Percentiles rank a stretch among this genome's conserved stretches.
Conservation (phyloP, 768 basidiomycete species). For the Lentinula edodes region DNA sequence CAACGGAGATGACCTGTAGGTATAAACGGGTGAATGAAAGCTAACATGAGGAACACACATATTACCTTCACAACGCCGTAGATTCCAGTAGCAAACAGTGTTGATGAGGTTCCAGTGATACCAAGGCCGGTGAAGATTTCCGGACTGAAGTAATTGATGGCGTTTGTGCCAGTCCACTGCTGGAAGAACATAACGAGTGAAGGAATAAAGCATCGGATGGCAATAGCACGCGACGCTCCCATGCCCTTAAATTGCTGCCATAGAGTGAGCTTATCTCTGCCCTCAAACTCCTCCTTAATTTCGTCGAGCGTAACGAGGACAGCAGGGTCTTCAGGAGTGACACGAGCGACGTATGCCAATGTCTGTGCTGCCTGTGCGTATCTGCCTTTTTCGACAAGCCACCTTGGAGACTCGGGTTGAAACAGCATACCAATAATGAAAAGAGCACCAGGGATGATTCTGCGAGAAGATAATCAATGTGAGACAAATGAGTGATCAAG, state of each 20-base stretch:
- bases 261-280: constrained; percentile 29
- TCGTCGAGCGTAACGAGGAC: constrained; percentile 36
- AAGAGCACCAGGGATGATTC: constrained; percentile 44
- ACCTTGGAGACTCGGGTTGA: constrained; percentile 54
- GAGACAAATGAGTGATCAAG: neutral
- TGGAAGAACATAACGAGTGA: constrained; percentile 41
- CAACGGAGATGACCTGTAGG: constrained; percentile 35
- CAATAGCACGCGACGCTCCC: constrained; percentile 37
- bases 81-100: constrained; percentile 44
- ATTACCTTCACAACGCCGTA: constrained; percentile 18
- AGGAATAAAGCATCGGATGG: constrained; percentile 39
- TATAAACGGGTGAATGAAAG: neutral
- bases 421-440: constrained; percentile 41
- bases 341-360: constrained; percentile 30
- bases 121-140: constrained; percentile 45
- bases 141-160: constrained; percentile 52
- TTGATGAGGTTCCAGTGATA: constrained; percentile 34
- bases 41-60: constrained; percentile 18
- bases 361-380: constrained; percentile 34
- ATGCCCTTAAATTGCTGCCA: constrained; percentile 33
- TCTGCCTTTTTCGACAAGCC: constrained; percentile 42
- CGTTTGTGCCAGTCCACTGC: constrained; percentile 50
- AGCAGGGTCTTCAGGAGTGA: constrained; percentile 23
- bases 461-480: constrained; percentile 1
- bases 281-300: constrained; percentile 42